phyloP scores from a whole-genome alignment of 2,329 filamentous ascomycete genomes.

The Metarhizium brunneum region DNA sequence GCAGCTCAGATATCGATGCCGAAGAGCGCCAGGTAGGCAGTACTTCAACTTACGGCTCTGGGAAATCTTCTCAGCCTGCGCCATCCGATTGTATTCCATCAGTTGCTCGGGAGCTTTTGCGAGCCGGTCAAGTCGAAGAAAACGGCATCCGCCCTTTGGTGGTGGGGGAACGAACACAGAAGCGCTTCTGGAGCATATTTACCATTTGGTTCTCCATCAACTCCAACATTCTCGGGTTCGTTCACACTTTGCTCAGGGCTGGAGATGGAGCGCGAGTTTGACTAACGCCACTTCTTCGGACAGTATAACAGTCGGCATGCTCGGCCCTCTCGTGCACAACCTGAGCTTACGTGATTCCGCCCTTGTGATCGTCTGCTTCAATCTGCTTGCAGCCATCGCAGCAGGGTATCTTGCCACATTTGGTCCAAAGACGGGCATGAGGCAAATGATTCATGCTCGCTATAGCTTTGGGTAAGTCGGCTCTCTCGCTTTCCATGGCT shows the following conservation, averaged over 20 bases:
- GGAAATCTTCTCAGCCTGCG: neutral
- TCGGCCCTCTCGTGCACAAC: constrained; percentile 45
- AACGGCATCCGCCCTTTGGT: constrained; percentile 35
- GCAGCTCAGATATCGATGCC: neutral
- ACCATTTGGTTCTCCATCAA: constrained; percentile 41
- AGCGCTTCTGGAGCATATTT: constrained; percentile 33
- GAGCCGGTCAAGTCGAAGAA: constrained; percentile 31
- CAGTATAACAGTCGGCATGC: constrained; percentile 54
- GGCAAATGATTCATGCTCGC: constrained; percentile 56
- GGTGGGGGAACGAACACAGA: constrained; percentile 29
- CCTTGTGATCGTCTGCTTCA: constrained; percentile 56
- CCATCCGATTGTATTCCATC: neutral
- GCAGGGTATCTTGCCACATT: constrained; percentile 49
- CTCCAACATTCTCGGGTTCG: constrained; percentile 35
- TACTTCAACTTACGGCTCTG: neutral
- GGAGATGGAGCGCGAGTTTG: neutral
- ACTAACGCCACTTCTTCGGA: neutral
- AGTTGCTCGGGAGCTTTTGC: constrained; percentile 17
- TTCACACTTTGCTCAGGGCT: neutral
- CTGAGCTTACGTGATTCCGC: constrained; percentile 46
- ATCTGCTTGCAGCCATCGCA: constrained; percentile 40
- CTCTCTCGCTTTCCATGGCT: neutral
- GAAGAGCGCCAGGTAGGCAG: neutral
- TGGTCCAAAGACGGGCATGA: constrained; percentile 53
- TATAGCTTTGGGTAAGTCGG: constrained; percentile 47